Percentiles rank a stretch among this genome's conserved stretches.
These are phyloP conservation scores for Chaetomiaceae sp. DNA, from an alignment of 2,329 filamentous ascomycete genomes.

Conservation along the genomic window DNA sequence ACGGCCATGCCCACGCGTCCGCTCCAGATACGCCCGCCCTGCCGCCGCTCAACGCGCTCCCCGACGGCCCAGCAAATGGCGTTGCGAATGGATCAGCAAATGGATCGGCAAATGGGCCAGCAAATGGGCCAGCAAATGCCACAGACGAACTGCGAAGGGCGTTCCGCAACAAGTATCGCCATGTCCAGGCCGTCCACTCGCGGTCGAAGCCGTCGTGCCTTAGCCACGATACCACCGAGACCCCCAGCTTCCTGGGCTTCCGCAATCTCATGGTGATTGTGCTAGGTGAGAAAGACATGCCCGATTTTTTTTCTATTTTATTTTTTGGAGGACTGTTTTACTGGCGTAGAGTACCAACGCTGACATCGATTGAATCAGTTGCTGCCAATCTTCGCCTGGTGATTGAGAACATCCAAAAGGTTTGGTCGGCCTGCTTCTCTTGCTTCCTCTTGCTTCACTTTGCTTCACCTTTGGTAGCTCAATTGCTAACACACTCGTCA, in stretches of 20 bases:
- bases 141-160: conserved; percentile 34
- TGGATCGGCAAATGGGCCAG: not conserved
- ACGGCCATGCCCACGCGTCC: not conserved
- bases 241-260: conserved; percentile 88
- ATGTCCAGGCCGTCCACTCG: conserved; percentile 84
- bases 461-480: too few species aligned
- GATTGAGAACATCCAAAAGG: conserved; percentile 96
- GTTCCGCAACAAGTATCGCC: conserved; percentile 70
- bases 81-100: not conserved
- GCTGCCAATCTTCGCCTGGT: conserved; percentile 90
- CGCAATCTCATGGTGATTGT: conserved; percentile 95
- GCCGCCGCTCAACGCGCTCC: not conserved
- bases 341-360: not conserved
- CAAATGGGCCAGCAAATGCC: conserved; percentile 7
- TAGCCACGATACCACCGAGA: conserved; percentile 70
- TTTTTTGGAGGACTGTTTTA: too few species aligned
- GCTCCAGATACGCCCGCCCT: not conserved
- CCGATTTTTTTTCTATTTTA: too few species aligned
- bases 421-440: conserved; percentile 30
- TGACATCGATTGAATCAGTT: conserved; percentile 48
- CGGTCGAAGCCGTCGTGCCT: conserved; percentile 69
- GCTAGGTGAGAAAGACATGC: conserved; percentile 71
- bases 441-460: too few species aligned
- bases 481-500: conserved; percentile 34
- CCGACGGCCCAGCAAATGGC: conserved; percentile 10